Percentiles rank a stretch among this genome's conserved stretches.
Evolutionary conservation across 1,139 yeast genomes (phyloP).

Genomic region (Blastobotrys serpentis): DNA sequence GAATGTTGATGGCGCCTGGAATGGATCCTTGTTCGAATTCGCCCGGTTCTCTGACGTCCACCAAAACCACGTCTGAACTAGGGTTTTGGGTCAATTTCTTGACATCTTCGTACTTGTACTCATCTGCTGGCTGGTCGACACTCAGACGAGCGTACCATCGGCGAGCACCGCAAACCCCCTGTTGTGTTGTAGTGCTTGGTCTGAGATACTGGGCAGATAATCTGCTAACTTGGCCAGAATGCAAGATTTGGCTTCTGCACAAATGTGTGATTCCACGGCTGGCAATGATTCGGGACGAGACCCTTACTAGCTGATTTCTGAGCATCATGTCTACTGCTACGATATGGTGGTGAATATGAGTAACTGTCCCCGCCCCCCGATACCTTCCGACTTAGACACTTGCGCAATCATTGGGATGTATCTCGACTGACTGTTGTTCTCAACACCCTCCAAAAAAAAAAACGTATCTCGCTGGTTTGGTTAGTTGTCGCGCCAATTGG

Average conservation of each 20-base stretch:
- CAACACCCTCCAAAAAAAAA: too few species aligned
- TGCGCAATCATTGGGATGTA: too few species aligned
- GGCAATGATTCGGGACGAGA: neutral
- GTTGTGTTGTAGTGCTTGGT: too few species aligned
- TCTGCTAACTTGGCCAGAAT: too few species aligned
- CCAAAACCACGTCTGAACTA: constrained; percentile 51
- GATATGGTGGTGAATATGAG: neutral
- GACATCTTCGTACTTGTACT: constrained; percentile 56
- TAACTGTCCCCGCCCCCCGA: neutral
- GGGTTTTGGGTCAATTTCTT: constrained; percentile 49
- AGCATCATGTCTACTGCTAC: neutral
- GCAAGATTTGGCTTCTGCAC: neutral
- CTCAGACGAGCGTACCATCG: constrained; percentile 33
- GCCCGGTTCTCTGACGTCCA: constrained; percentile 90
- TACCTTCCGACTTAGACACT: too few species aligned
- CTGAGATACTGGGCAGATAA: too few species aligned
- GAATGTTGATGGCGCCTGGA: constrained; percentile 83
- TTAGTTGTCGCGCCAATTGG: too few species aligned
- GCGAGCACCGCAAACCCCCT: too few species aligned
- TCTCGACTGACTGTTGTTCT: too few species aligned
- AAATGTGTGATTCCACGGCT: neutral
- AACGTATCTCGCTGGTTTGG: too few species aligned
- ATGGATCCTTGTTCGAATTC: constrained; percentile 72
- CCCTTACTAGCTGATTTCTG: neutral
- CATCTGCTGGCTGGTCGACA: constrained; percentile 47